Conservation (phyloP, 2,329 filamentous ascomycete genomes). For the Fusarium veterinarium region DNA sequence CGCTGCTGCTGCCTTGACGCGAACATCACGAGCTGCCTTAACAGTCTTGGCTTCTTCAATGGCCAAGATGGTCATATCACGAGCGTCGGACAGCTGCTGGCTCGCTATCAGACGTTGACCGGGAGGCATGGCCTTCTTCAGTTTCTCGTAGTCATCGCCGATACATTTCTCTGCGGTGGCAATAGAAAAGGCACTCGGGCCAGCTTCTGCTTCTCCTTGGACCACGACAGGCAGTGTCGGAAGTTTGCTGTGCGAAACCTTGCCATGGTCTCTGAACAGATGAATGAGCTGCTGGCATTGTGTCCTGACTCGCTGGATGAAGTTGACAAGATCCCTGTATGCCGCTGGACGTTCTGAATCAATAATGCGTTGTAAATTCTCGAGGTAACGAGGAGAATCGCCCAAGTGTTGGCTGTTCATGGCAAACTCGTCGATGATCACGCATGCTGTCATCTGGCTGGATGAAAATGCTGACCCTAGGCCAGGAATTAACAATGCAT, state of each 20-base stretch:
- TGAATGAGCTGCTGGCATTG: slow-evolving; percentile 92
- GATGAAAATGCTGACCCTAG: slow-evolving; percentile 82
- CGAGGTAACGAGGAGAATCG: slow-evolving; percentile 63
- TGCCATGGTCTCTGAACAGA: slow-evolving; percentile 90
- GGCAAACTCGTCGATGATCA: slow-evolving; percentile 90
- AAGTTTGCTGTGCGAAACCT: slow-evolving; percentile 79
- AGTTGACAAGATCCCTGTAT: slow-evolving; percentile 91
- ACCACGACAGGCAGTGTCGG: slow-evolving; percentile 89
- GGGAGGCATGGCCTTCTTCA: slow-evolving; percentile 90
- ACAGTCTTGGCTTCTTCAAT: slow-evolving; percentile 83
- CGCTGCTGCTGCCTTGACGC: slow-evolving; percentile 87
- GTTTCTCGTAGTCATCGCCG: slow-evolving; percentile 83
- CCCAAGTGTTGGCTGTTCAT: slow-evolving; percentile 64
- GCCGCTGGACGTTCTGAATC: slow-evolving; percentile 83
- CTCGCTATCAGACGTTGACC: slow-evolving; percentile 87
- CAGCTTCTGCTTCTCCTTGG: slow-evolving; percentile 91
- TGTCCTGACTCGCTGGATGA: slow-evolving; percentile 87
- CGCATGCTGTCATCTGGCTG: slow-evolving; percentile 84
- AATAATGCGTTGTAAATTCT: slow-evolving; percentile 77
- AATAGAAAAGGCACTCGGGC: slow-evolving; percentile 91
- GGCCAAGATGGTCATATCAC: slow-evolving; percentile 73
- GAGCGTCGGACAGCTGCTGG: slow-evolving; percentile 82
- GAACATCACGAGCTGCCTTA: slow-evolving; percentile 85
- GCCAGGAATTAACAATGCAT: slow-evolving; percentile 71
- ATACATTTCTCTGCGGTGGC: slow-evolving; percentile 89